These are phyloP conservation scores for Plantago lanceolata DNA, from an alignment of 305 asterid species.

Conservation along the genomic window DNA sequence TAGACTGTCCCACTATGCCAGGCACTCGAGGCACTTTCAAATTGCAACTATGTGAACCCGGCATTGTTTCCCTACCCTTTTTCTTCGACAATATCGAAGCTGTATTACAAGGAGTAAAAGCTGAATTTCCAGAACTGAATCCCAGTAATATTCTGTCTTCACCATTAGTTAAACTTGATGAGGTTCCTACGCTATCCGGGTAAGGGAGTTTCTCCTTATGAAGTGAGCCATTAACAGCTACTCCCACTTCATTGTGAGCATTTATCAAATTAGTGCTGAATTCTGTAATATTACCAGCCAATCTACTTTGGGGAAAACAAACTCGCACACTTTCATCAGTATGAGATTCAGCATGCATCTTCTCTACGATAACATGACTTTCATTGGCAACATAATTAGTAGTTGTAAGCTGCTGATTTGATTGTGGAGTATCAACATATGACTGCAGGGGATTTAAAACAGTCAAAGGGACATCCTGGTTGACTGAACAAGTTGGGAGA, in stretches of 20 bases:
- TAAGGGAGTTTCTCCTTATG: constrained; percentile 23
- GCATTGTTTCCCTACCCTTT: constrained; percentile 20
- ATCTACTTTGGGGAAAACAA: constrained; percentile 28
- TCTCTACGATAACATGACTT: constrained; percentile 27
- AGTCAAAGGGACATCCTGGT: constrained; percentile 24
- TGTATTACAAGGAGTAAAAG: constrained; percentile 24
- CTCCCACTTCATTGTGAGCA: constrained; percentile 29
- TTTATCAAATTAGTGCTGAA: constrained; percentile 19
- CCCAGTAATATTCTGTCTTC: constrained; percentile 22
- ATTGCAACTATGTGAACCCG: constrained; percentile 29
- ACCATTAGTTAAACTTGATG: constrained; percentile 25
- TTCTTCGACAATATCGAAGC: constrained; percentile 28
- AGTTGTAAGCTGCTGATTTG: constrained; percentile 26
- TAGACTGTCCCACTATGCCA: constrained; percentile 29
- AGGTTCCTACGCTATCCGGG: constrained; percentile 28
- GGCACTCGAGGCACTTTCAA: constrained; percentile 32
- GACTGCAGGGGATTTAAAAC: constrained; percentile 28
- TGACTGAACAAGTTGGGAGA: constrained; percentile 22
- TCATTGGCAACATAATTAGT: constrained; percentile 24
- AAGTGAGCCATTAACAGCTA: constrained; percentile 25
- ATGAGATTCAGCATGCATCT: constrained; percentile 27
- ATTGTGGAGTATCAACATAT: constrained; percentile 28
- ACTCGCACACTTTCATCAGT: constrained; percentile 26
- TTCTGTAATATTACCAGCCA: constrained; percentile 26
- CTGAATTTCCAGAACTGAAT: constrained; percentile 30